Conservation (phyloP, 2,329 filamentous ascomycete species). For the Penicillium sp. region DNA sequence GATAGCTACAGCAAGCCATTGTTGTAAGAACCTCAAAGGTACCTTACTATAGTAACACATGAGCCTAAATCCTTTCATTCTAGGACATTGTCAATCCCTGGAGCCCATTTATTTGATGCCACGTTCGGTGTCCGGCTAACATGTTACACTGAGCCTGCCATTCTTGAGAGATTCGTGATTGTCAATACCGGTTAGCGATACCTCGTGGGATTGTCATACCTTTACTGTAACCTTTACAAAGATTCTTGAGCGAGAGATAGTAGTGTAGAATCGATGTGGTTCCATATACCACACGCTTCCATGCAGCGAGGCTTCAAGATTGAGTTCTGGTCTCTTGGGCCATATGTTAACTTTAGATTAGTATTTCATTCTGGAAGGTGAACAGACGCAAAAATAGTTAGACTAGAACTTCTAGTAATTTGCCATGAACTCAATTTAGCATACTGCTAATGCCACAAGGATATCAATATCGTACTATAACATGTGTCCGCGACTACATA, state of each 20-base stretch:
- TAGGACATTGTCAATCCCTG: not conserved
- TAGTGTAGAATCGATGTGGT: not conserved
- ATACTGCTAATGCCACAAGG: too few relatives aligned
- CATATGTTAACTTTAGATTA: too few relatives aligned
- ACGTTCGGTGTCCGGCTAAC: not conserved
- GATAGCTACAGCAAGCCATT: not conserved
- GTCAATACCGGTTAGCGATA: not conserved
- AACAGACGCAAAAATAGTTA: too few relatives aligned
- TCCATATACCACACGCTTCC: not conserved
- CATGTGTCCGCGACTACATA: not conserved
- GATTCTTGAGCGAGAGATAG: not conserved
- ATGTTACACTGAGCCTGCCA: not conserved
- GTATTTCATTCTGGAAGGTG: too few relatives aligned
- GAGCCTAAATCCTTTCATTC: not conserved
- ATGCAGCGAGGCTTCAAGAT: not conserved
- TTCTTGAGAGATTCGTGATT: not conserved
- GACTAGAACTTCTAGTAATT: too few relatives aligned
- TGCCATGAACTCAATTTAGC: too few relatives aligned
- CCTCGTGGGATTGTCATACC: not conserved
- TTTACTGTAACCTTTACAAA: not conserved
- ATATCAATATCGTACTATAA: too few relatives aligned
- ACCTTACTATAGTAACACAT: not conserved
- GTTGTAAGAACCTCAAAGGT: not conserved
- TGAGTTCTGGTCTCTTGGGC: not conserved
- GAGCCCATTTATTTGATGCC: not conserved